A percentile compares a stretch with the other conserved stretches of the same genome.
Evolutionary conservation across 352 stramenopile genomes (phyloP).

Genomic region (Globisporangium nunn): DNA sequence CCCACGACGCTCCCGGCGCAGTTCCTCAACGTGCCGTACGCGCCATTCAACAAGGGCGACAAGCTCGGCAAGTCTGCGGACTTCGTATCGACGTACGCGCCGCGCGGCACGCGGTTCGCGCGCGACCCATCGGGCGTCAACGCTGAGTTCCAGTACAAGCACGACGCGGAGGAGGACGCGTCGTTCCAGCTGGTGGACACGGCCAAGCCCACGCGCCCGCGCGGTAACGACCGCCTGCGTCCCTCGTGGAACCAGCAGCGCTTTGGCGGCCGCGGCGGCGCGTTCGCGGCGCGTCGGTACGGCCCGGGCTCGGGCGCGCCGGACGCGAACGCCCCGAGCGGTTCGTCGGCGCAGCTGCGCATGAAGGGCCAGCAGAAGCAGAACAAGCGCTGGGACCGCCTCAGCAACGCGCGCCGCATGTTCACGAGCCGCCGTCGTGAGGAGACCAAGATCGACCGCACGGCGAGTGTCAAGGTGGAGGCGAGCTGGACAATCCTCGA

Average conservation of each 20-base stretch:
- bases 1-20: conserved; percentile 81
- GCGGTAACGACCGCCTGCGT: conserved; percentile 70
- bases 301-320: conserved; percentile 17
- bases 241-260: conserved; percentile 85
- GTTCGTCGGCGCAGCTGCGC: conserved; percentile 50
- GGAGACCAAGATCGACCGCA: conserved; percentile 75
- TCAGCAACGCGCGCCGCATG: conserved; percentile 70
- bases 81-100: conserved; percentile 84
- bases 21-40: conserved; percentile 93
- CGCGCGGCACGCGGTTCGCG: conserved; percentile 39
- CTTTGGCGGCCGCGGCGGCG: conserved; percentile 53
- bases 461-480: conserved; percentile 88
- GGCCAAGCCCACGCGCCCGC: conserved; percentile 75
- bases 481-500: conserved; percentile 91
- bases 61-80: conserved; percentile 92
- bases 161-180: conserved; percentile 87
- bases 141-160: conserved; percentile 92
- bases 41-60: conserved; percentile 94
- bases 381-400: conserved; percentile 79
- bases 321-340: conserved; percentile 29
- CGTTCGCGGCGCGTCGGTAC: conserved; percentile 22
- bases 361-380: conserved; percentile 85
- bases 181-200: conserved; percentile 94
- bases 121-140: conserved; percentile 83
- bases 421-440: conserved; percentile 57